A percentile compares a stretch with the other conserved stretches of the same genome.
Evolutionary conservation across 179 eudicot genomes (phyloP).

Genomic region (Monotropa hypopitys): DNA sequence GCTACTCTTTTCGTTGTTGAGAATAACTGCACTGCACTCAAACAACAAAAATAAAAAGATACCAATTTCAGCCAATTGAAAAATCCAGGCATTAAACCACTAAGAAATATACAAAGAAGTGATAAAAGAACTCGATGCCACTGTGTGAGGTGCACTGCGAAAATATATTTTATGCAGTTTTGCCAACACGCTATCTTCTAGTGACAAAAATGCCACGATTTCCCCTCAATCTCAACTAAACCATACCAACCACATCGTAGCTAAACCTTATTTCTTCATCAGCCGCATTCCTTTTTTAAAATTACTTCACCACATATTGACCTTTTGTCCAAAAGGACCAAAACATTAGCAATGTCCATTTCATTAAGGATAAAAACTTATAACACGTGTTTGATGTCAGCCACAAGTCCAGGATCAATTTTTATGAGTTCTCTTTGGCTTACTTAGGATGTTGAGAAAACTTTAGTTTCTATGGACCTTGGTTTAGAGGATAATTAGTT

Average conservation of each 20-base stretch:
- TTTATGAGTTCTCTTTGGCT: not conserved
- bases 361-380: not conserved
- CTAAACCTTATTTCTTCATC: not conserved
- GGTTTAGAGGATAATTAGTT: not conserved
- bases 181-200: not conserved
- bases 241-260: not conserved
- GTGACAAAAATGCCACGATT: not conserved
- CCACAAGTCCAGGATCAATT: not conserved
- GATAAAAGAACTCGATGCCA: not conserved
- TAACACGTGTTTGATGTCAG: not conserved
- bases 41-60: not conserved
- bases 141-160: not conserved
- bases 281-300: not conserved
- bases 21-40: conserved; percentile 65
- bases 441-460: not conserved
- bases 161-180: too few species aligned
- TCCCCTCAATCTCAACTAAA: not conserved
- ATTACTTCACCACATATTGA: not conserved
- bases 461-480: not conserved
- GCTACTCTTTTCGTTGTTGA: conserved; percentile 48
- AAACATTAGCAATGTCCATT: not conserved
- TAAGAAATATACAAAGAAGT: not conserved
- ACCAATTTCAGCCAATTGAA: not conserved
- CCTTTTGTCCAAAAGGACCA: not conserved
- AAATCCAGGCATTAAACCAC: not conserved